phyloP scores from a whole-genome alignment of 176 grass and related monocot genomes.

The Aegilops umbellulata region DNA sequence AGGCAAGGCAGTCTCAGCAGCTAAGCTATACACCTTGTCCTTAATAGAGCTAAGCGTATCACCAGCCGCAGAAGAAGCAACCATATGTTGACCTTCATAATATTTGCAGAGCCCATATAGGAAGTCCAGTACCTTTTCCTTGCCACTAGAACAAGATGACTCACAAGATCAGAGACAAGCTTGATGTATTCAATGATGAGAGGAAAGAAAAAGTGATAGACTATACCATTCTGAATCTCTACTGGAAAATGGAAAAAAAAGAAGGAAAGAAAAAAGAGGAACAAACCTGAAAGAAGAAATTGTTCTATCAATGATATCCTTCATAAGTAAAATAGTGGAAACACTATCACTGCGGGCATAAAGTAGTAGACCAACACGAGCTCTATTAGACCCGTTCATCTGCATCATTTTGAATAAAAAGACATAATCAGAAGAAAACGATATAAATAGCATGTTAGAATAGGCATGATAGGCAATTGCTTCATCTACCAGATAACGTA shows the following conservation, averaged over 20 bases:
- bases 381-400: slow-evolving; percentile 66
- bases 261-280: slow-evolving; percentile 16
- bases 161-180: slow-evolving; percentile 24
- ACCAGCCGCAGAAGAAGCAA: slow-evolving; percentile 38
- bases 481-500: slow-evolving; percentile 78
- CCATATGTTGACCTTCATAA: slow-evolving; percentile 65
- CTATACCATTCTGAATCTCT: neutral
- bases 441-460: slow-evolving; percentile 26
- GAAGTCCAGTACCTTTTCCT: slow-evolving; percentile 77
- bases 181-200: slow-evolving; percentile 8
- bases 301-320: slow-evolving; percentile 77
- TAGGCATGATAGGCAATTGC: neutral
- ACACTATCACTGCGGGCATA: slow-evolving; percentile 42
- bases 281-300: slow-evolving; percentile 70
- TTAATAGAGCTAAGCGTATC: slow-evolving; percentile 43
- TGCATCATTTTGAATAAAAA: slow-evolving; percentile 40
- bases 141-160: slow-evolving; percentile 58
- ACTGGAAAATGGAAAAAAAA: slow-evolving; percentile 11
- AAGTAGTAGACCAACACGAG: slow-evolving; percentile 81
- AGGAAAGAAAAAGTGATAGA: slow-evolving; percentile 5
- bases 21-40: slow-evolving; percentile 77
- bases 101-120: slow-evolving; percentile 67
- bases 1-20: slow-evolving; percentile 61
- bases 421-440: slow-evolving; percentile 25
- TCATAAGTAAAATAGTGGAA: slow-evolving; percentile 60